Conservation (phyloP, 2,329 filamentous ascomycete genomes). For the Alternaria metachromatica region DNA sequence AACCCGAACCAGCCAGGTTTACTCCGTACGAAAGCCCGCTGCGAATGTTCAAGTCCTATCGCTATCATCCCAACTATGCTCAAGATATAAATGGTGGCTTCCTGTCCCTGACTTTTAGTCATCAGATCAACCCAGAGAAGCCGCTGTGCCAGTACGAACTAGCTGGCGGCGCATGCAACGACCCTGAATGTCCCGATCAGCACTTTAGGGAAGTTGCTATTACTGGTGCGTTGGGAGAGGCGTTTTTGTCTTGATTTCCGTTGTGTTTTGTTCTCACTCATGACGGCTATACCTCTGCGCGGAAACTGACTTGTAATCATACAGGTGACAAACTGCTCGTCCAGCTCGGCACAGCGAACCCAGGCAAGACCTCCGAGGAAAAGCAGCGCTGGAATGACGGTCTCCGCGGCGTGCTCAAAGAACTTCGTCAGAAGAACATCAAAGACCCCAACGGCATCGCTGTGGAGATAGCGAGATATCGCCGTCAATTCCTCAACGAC, state of each 20-base stretch:
- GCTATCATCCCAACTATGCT: conserved; percentile 82
- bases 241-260: conserved; percentile 15
- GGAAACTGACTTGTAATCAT: conserved; percentile 47
- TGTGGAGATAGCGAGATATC: conserved; percentile 47
- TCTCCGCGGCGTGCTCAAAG: conserved; percentile 46
- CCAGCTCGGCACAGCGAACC: conserved; percentile 70
- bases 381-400: conserved; percentile 58
- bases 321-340: conserved; percentile 77
- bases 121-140: conserved; percentile 79
- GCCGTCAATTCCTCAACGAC: conserved; percentile 51
- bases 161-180: conserved; percentile 74
- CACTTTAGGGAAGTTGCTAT: conserved; percentile 79
- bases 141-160: conserved; percentile 80
- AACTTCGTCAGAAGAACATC: conserved; percentile 45
- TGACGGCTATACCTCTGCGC: conserved; percentile 18
- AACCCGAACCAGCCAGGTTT: conserved; percentile 43
- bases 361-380: conserved; percentile 66
- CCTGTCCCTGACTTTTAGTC: conserved; percentile 91
- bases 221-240: conserved; percentile 69
- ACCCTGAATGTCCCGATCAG: conserved; percentile 74
- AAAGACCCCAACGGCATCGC: conserved; percentile 50
- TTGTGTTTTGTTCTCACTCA: conserved; percentile 35
- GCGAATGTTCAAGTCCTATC: conserved; percentile 82
- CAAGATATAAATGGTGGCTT: conserved; percentile 76
- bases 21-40: conserved; percentile 84